Evolutionary conservation across 2,329 filamentous ascomycete species (phyloP), one percentile per base, ranked within the genome.

Genomic region (Purpureocillium takamizusanense): DNA sequence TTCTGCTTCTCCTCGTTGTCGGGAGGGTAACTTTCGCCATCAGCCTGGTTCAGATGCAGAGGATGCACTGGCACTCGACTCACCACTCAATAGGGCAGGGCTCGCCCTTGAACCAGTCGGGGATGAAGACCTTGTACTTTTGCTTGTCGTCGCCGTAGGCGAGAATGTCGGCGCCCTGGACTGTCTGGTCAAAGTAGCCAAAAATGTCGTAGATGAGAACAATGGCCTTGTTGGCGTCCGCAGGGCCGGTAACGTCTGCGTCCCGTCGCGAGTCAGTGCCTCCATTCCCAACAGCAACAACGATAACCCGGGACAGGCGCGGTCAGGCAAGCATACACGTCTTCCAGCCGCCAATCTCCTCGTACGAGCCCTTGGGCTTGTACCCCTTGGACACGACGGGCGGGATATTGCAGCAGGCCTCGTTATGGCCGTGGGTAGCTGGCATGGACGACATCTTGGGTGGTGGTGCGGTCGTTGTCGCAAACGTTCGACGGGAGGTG

Each of bases 51-150:
- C 28, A 7, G 11, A 30, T 6, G 28, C 28, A 12, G 28, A 25
- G 29, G n/a, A n/a, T 14, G 11, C 35, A 14, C n/a, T n/a, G n/a
- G 14, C 13, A 29, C 4, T 9, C 4, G 6, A 48, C 51, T 50
- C 46, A 60, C 74, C 72, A 61, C 53, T 66, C 66, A 57, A 78
- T 70, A 36, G 66, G 61, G 51, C 63, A 64, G 2, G 86, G 83
- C 47, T 76, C 71, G 57, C 86, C 88, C 43, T 84, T 74, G 67
- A 95, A 94, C 72, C 86, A 90, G 65, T 95, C 89, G 21, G 89
- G 89, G 46, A 95, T 89, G 63, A 89, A 88, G 49, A 95, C 85
- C 50, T 79, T 80, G 69, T 94, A 92, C 54, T 84, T 77, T 58
- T 66, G 74, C 61, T 64, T 72, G 59, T 66, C 54, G 51, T 75